phyloP scores from a whole-genome alignment of 805 yeast genomes.

The Yamadazyma tumulicola region DNA sequence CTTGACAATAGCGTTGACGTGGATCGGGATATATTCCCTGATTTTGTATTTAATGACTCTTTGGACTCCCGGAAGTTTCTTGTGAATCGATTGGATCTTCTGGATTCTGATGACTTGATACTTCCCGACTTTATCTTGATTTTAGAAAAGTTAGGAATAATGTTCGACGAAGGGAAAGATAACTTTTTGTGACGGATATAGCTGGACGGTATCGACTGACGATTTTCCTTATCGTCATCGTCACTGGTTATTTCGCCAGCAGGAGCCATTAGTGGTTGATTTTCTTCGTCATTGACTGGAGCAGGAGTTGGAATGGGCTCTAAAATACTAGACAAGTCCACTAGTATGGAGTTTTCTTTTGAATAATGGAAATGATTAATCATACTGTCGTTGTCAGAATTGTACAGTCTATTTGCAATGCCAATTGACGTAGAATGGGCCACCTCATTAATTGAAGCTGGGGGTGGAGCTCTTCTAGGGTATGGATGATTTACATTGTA shows the following conservation, averaged over 20 bases:
- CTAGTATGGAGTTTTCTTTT: constrained; percentile 4
- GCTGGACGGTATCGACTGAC: neutral
- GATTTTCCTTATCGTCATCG: neutral
- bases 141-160: neutral
- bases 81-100: constrained; percentile 1
- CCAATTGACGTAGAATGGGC: constrained; percentile 6
- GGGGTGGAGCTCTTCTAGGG: neutral
- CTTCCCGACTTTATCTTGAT: neutral
- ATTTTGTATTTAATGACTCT: neutral
- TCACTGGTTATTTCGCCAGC: too few species aligned
- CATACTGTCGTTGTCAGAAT: constrained; percentile 3
- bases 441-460: neutral
- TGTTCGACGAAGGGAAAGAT: constrained; percentile 1
- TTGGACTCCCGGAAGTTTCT: neutral
- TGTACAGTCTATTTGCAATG: neutral
- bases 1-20: constrained; percentile 3
- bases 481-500: too few species aligned
- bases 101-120: neutral
- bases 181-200: neutral
- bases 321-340: constrained; percentile 5
- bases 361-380: constrained; percentile 5
- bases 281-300: too few species aligned
- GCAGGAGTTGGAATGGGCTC: too few species aligned
- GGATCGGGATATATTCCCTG: neutral
- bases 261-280: constrained; percentile 1